phyloP scores from a whole-genome alignment of 1,284 basidiomycete species.

The Papiliotrema flavescens region DNA sequence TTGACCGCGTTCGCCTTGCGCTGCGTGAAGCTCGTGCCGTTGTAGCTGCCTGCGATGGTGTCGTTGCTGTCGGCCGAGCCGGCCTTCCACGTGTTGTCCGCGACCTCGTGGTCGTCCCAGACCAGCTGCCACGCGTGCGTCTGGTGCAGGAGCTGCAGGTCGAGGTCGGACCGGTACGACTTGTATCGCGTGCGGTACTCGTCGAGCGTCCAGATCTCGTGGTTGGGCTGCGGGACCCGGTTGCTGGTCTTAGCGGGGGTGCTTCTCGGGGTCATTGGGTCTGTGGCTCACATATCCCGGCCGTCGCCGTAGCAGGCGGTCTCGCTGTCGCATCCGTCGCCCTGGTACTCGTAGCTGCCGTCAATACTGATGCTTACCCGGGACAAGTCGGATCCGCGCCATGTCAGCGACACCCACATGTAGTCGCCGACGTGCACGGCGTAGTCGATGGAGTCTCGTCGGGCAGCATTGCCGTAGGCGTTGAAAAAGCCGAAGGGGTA shows the following conservation, averaged over 20 bases:
- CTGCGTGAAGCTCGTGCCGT: slow-evolving; percentile 12
- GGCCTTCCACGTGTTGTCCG: slow-evolving; percentile 61
- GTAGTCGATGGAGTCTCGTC: slow-evolving; percentile 58
- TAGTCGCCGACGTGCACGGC: slow-evolving; percentile 64
- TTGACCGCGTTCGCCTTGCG: slow-evolving; percentile 61
- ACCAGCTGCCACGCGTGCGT: slow-evolving; percentile 59
- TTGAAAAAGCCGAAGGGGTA: slow-evolving; percentile 61
- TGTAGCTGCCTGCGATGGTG: slow-evolving; percentile 50
- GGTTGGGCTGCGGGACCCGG: slow-evolving; percentile 44
- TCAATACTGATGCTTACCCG: no score
- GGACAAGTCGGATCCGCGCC: no score
- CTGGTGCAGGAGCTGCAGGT: slow-evolving; percentile 56
- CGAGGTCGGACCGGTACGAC: slow-evolving; percentile 59
- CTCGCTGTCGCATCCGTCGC: slow-evolving; percentile 10
- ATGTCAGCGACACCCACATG: slow-evolving; percentile 47
- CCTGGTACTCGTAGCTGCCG: slow-evolving; percentile 49
- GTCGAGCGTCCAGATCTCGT: slow-evolving; percentile 60
- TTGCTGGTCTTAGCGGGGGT: slow-evolving; percentile 6
- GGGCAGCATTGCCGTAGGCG: slow-evolving; percentile 60
- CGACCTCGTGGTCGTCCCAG: slow-evolving; percentile 63
- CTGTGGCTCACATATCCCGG: slow-evolving; percentile 16
- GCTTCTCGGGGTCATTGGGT: no score
- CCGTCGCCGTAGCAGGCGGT: slow-evolving; percentile 44
- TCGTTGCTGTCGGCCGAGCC: slow-evolving; percentile 63
- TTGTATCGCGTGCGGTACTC: slow-evolving; percentile 61